Percentiles rank a stretch among this genome's conserved stretches.
Conservation (phyloP, 2,329 filamentous ascomycete genomes). For the Talaromyces rugulosus region DNA sequence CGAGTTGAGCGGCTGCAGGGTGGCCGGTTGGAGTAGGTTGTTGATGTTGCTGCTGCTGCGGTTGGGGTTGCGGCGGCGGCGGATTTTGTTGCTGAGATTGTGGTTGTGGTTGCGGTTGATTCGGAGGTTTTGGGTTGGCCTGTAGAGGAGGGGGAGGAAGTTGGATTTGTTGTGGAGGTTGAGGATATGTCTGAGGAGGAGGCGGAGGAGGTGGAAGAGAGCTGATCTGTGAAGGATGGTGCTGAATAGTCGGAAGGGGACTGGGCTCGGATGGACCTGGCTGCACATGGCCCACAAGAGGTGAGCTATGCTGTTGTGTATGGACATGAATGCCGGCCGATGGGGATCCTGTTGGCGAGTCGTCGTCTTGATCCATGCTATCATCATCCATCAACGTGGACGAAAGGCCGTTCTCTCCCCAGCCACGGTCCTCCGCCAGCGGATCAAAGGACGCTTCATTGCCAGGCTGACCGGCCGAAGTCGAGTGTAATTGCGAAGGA, state of each 20-base stretch:
- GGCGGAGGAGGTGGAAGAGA: slow-evolving; percentile 23
- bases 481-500: slow-evolving; percentile 1
- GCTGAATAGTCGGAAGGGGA: slow-evolving; percentile 15
- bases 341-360: slow-evolving; percentile 18
- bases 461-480: slow-evolving; percentile 18
- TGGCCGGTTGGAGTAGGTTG: slow-evolving; percentile 20
- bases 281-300: slow-evolving; percentile 15
- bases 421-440: slow-evolving; percentile 24
- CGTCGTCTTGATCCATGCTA: slow-evolving; percentile 20
- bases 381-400: slow-evolving; percentile 23
- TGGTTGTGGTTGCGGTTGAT: slow-evolving; percentile 1
- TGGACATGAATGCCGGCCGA: slow-evolving; percentile 7
- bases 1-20: slow-evolving; percentile 24
- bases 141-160: slow-evolving; percentile 3
- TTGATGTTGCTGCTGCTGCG: slow-evolving; percentile 18
- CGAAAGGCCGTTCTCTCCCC: slow-evolving; percentile 28
- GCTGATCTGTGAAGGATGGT: slow-evolving; percentile 20
- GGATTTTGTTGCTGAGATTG: slow-evolving; percentile 10
- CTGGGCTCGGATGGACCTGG: slow-evolving; percentile 21
- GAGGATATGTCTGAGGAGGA: slow-evolving; percentile 16
- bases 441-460: slow-evolving; percentile 19
- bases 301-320: slow-evolving; percentile 7
- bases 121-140: slow-evolving; percentile 4
- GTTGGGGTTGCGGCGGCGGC: slow-evolving; percentile 16
- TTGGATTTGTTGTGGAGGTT: slow-evolving; percentile 9